A percentile compares a stretch with the other conserved stretches of the same genome.
Conservation (phyloP, 352 stramenopile genomes). For the Thalassiosira ordinaria region DNA sequence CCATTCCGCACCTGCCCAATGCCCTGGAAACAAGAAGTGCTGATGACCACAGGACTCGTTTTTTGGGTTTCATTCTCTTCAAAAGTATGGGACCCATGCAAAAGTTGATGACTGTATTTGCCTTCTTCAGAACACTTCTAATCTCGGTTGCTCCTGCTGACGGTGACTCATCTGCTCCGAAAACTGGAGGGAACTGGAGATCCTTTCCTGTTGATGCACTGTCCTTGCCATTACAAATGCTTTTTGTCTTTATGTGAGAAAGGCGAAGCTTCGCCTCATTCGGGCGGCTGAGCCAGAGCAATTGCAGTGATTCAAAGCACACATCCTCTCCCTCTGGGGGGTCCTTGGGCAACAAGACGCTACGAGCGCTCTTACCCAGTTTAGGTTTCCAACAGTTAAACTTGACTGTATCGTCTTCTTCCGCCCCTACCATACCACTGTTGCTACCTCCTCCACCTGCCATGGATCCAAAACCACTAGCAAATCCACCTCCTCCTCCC, state of each 20-base stretch:
- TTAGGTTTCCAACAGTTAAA: slow-evolving; percentile 74
- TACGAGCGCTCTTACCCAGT: slow-evolving; percentile 47
- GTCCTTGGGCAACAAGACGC: slow-evolving; percentile 58
- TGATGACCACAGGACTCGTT: slow-evolving; percentile 66
- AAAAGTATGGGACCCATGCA: slow-evolving; percentile 68
- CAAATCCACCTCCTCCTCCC: slow-evolving; percentile 80
- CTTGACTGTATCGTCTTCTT: slow-evolving; percentile 47
- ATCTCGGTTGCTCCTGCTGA: too few relatives aligned
- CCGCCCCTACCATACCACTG: slow-evolving; percentile 22
- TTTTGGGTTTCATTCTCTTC: slow-evolving; percentile 67
- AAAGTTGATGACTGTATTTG: slow-evolving; percentile 80
- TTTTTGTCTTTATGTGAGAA: slow-evolving; percentile 32
- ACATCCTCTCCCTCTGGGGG: slow-evolving; percentile 42
- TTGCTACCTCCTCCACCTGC: neutral
- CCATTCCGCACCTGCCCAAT: slow-evolving; percentile 67
- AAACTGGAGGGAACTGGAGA: slow-evolving; percentile 25
- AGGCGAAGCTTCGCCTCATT: slow-evolving; percentile 67
- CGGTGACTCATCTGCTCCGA: slow-evolving; percentile 1
- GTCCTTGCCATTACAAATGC: neutral
- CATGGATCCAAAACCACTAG: slow-evolving; percentile 26
- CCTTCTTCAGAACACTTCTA: slow-evolving; percentile 52
- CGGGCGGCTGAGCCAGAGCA: slow-evolving; percentile 69
- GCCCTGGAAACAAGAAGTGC: slow-evolving; percentile 64
- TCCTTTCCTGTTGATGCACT: slow-evolving; percentile 13
- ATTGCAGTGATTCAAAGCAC: slow-evolving; percentile 65